Evolutionary conservation across 2,329 filamentous ascomycete species (phyloP).

Genomic region (Blumeria graminis): DNA sequence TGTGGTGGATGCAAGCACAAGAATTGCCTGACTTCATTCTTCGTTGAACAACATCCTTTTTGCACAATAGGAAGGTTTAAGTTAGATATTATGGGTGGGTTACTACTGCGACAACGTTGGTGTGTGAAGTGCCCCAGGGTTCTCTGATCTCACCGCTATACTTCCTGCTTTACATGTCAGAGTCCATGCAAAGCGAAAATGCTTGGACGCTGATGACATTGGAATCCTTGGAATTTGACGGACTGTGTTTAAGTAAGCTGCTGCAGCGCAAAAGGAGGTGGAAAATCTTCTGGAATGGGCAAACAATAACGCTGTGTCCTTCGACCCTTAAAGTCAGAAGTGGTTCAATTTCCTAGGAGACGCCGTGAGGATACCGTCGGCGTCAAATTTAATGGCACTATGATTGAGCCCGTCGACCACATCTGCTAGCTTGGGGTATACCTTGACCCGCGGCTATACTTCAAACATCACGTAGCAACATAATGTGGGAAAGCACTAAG

Average conservation of each 20-base stretch:
- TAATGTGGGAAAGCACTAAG: not conserved
- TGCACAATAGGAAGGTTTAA: not conserved
- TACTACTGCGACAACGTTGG: not conserved
- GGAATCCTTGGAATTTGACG: not conserved
- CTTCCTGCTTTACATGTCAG: not conserved
- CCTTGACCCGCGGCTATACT: not conserved
- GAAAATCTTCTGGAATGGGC: not conserved
- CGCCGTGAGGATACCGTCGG: not conserved
- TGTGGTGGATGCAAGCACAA: not conserved
- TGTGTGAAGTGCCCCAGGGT: not conserved
- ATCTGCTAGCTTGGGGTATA: not conserved
- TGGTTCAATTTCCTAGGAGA: not conserved
- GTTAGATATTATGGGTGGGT: not conserved
- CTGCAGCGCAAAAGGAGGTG: not conserved
- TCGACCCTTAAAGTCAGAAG: not conserved
- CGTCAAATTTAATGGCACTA: not conserved
- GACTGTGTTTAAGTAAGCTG: not conserved
- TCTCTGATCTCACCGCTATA: not conserved
- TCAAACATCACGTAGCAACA: not conserved
- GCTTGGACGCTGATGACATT: not conserved
- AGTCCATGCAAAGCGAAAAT: not conserved
- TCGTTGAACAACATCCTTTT: not conserved
- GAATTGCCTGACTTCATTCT: not conserved
- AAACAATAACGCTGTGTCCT: not conserved
- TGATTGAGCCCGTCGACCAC: not conserved